These are phyloP conservation scores for Microstroma glucosiphilum DNA, from an alignment of 1,284 basidiomycete species.

Conservation along the genomic window DNA sequence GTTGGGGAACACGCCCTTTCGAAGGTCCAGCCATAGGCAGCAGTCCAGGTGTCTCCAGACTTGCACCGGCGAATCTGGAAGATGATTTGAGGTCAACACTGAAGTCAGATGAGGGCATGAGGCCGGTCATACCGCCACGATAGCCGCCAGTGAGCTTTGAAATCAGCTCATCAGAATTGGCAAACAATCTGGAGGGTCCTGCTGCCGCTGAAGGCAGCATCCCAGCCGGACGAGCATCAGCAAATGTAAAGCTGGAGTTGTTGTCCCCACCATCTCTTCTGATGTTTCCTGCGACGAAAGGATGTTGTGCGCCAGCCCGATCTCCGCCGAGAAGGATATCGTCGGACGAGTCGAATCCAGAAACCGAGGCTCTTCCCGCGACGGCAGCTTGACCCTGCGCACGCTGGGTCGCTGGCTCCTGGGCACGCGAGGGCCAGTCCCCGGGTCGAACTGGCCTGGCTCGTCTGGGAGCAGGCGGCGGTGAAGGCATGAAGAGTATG, in stretches of 20 bases:
- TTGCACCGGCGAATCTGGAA: too few species aligned
- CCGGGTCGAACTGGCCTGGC: not conserved
- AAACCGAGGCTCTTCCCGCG: not conserved
- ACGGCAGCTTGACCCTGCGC: not conserved
- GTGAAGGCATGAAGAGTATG: not conserved
- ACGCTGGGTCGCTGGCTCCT: not conserved
- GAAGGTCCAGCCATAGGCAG: too few species aligned
- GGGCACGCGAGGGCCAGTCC: not conserved
- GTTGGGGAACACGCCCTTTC: too few species aligned
- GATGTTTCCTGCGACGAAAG: not conserved
- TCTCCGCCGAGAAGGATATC: not conserved
- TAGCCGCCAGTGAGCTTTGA: not conserved
- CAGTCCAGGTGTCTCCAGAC: too few species aligned
- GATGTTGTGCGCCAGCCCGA: not conserved
- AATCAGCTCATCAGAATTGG: not conserved
- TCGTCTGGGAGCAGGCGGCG: not conserved
- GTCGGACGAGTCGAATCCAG: slow-evolving; percentile 2
- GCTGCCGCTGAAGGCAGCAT: not conserved
- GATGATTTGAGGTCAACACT: too few species aligned
- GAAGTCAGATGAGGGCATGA: too few species aligned
- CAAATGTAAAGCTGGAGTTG: not conserved
- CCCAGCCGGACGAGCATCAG: not conserved
- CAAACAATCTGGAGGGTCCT: not conserved
- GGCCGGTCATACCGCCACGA: not conserved
- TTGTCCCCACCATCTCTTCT: not conserved